phyloP scores from a whole-genome alignment of 805 yeast species.

The Ogataea paraovalis region DNA sequence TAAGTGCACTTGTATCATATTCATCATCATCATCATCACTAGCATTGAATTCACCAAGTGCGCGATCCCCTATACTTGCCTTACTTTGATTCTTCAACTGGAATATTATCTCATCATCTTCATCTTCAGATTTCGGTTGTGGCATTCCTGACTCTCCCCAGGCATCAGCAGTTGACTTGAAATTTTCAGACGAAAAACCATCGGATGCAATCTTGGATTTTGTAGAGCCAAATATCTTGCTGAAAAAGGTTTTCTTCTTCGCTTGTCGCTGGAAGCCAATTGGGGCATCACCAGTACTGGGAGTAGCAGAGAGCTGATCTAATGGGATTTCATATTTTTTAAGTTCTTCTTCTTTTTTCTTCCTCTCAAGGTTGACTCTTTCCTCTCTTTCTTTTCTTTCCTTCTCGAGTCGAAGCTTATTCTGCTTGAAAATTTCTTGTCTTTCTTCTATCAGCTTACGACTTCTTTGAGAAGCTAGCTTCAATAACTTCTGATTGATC shows the following conservation, averaged over 20 bases:
- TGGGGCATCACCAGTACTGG: conserved; percentile 2
- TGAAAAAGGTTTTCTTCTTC: conserved; percentile 19
- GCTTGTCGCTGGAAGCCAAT: not conserved
- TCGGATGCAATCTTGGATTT: conserved; percentile 30
- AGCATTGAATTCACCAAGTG: conserved; percentile 6
- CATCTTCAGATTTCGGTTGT: not conserved
- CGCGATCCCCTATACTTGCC: not conserved
- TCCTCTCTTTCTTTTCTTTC: conserved; percentile 24
- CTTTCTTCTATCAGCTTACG: conserved; percentile 22
- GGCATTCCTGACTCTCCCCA: no score
- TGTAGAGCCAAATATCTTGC: conserved; percentile 21
- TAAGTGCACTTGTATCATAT: conserved; percentile 8
- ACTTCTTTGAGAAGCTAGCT: conserved; percentile 16
- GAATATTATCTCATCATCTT: conserved; percentile 4
- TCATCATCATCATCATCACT: conserved; percentile 15
- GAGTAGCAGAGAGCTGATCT: not conserved
- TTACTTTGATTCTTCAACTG: conserved; percentile 3
- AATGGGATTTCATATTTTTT: conserved; percentile 15
- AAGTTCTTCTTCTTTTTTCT: conserved; percentile 19
- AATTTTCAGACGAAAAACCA: conserved; percentile 21
- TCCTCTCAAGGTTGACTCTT: conserved; percentile 15
- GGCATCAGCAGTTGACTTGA: conserved; percentile 1
- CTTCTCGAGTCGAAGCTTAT: conserved; percentile 11
- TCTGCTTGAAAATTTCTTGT: conserved; percentile 11
- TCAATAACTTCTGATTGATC: conserved; percentile 20